These are phyloP conservation scores for Lentinula lateritia DNA, from an alignment of 768 basidiomycete species.

Conservation along the genomic window DNA sequence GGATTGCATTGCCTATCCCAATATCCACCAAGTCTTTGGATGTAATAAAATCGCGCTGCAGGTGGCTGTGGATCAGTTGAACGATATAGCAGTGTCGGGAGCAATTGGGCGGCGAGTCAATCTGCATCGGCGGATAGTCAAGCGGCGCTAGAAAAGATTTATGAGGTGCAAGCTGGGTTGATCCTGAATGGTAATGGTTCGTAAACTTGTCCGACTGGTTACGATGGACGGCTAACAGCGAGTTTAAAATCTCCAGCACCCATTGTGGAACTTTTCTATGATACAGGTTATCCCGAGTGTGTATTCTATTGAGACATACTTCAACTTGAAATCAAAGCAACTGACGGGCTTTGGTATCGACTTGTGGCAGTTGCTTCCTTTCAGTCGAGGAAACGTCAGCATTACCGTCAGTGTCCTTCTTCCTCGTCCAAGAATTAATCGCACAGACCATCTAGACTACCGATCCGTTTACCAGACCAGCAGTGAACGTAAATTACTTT, in stretches of 20 bases:
- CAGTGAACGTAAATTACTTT: constrained; percentile 48
- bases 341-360: constrained; percentile 33
- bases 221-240: neutral
- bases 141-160: constrained; percentile 36
- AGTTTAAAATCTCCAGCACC: constrained; percentile 25
- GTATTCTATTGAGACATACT: constrained; percentile 8
- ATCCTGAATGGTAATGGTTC: constrained; percentile 43
- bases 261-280: constrained; percentile 41
- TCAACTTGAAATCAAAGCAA: neutral
- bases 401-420: constrained; percentile 29
- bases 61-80: constrained; percentile 28
- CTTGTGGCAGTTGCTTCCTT: constrained; percentile 51
- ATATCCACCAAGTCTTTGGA: constrained; percentile 42
- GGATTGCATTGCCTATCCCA: constrained; percentile 46
- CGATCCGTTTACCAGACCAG: constrained; percentile 42
- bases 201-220: constrained; percentile 4
- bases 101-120: constrained; percentile 38
- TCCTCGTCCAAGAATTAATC: neutral
- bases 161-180: constrained; percentile 37
- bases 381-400: constrained; percentile 45
- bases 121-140: constrained; percentile 32
- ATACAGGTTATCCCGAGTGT: constrained; percentile 40
- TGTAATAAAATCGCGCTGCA: constrained; percentile 17
- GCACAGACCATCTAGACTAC: constrained; percentile 25
- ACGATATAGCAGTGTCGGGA: constrained; percentile 24